phyloP scores from a whole-genome alignment of 345 rosid species.

The Rhodomyrtus tomentosa region DNA sequence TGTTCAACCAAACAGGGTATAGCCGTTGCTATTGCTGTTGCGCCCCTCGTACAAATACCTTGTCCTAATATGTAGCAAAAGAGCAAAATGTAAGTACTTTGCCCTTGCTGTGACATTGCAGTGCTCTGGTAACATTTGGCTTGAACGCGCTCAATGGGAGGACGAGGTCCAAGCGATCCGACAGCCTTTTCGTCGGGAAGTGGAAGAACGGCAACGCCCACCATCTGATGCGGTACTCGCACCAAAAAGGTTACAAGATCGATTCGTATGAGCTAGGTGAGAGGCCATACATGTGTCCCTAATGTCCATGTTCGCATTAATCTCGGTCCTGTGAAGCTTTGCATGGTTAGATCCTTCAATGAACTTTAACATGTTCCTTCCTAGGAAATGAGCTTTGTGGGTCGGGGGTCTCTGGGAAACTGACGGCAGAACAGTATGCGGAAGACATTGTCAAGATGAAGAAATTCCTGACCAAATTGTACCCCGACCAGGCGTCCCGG shows the following conservation, averaged over 20 bases:
- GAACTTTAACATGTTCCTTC: neutral
- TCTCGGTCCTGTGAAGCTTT: neutral
- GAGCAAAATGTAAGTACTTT: neutral
- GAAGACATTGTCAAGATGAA: slow-evolving; percentile 21
- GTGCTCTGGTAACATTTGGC: slow-evolving; percentile 34
- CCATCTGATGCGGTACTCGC: slow-evolving; percentile 32
- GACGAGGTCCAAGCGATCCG: neutral
- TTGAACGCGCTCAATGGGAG: slow-evolving; percentile 41
- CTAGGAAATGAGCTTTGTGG: slow-evolving; percentile 49
- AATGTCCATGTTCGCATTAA: neutral
- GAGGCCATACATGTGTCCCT: neutral
- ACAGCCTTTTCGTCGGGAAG: slow-evolving; percentile 21
- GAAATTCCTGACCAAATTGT: slow-evolving; percentile 13
- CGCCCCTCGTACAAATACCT: neutral
- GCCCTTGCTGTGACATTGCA: neutral
- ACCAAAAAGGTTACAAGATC: slow-evolving; percentile 36
- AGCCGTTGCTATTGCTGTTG: neutral
- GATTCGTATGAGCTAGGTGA: slow-evolving; percentile 56
- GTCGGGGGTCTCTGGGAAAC: slow-evolving; percentile 34
- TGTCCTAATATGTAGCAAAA: neutral
- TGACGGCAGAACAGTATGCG: slow-evolving; percentile 23
- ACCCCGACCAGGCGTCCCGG: slow-evolving; percentile 10
- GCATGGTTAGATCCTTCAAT: neutral
- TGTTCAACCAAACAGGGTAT: slow-evolving; percentile 36
- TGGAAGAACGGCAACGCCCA: slow-evolving; percentile 32